Base-by-base conservation (phyloP, 2,329 filamentous ascomycete species). In the Akanthomyces lecanii region DNA sequence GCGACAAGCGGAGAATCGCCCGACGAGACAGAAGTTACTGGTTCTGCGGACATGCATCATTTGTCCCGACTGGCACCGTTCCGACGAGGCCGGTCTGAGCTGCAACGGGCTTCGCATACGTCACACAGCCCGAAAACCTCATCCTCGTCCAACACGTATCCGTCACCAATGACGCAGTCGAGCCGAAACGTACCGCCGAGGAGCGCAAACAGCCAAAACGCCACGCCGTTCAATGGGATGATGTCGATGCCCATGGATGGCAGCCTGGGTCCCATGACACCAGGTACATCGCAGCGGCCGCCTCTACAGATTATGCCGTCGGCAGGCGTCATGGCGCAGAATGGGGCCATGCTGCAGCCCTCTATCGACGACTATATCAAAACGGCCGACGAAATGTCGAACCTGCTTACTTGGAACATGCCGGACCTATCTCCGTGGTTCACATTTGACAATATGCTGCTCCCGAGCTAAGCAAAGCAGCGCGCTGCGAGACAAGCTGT, bases 301-400 rank as follows among this genome's bases (percentile, higher is more conserved):
- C 50, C 66, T 21, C 59, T 66, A 42, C 66, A 63, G 28, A 48
- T 63, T 62, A 62, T 64, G 58, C 63, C 63, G 14, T 62, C 63
- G 28, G 63, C 63, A n/a, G 63, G 63, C 44, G 57, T 62, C 50
- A 64, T 65, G 63, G 62, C 44, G 47, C 67, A 67, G 48, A 61
- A 51, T 18, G 60, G 62, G n/a, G 52, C 64, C 12, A 65, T 63
- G 18, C 63, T 65, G 10, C 61, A 67, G 44, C 66, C 66, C 7
- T 67, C 69, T 5, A 65, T 64, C 2, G 65, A 68, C 44, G 69
- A 71, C 28, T 69, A 71, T 54, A 67, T 69, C 50, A 65, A 65
- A 42, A 65, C 67, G 18, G 69, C 69, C 4, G 69, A 68, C 48
- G 68, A 71, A 53, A 71, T 71, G 68, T 68, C 68, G 8, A 61